Evolutionary conservation across 1,139 yeast genomes (phyloP).

Genomic region (Geotrichum europaeum): DNA sequence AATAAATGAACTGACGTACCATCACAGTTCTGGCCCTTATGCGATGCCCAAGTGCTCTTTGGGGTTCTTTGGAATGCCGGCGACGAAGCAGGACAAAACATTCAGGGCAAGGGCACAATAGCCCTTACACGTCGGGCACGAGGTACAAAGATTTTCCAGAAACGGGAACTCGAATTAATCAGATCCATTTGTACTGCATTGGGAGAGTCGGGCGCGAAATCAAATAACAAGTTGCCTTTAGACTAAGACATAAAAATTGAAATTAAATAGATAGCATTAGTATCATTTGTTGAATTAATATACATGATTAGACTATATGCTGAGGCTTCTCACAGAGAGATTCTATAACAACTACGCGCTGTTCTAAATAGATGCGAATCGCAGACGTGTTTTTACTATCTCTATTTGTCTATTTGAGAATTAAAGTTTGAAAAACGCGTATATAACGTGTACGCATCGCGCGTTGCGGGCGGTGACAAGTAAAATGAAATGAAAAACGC

Average conservation of each 20-base stretch:
- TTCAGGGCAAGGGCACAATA: neutral
- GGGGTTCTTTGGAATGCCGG: neutral
- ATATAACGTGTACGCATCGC: neutral
- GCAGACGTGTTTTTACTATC: neutral
- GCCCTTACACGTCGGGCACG: neutral
- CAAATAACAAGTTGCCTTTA: too few relatives aligned
- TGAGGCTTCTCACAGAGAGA: neutral
- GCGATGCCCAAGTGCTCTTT: neutral
- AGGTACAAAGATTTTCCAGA: neutral
- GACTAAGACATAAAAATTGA: too few relatives aligned
- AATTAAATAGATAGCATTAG: too few relatives aligned
- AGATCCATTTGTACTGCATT: too few relatives aligned
- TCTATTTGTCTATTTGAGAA: slow-evolving; percentile 1
- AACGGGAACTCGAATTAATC: too few relatives aligned
- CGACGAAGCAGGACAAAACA: neutral
- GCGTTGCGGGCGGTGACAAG: neutral
- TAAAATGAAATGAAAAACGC: neutral
- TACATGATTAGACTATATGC: too few relatives aligned
- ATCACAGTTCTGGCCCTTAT: neutral
- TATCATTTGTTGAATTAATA: too few relatives aligned
- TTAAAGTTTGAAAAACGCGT: slow-evolving; percentile 1
- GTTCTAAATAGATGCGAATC: neutral
- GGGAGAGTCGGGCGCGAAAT: too few relatives aligned
- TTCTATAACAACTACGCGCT: neutral
- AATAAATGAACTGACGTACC: neutral